Base-by-base conservation (phyloP, 139 green algal genomes). In the Auxenochlorella pyrenoidosa region DNA sequence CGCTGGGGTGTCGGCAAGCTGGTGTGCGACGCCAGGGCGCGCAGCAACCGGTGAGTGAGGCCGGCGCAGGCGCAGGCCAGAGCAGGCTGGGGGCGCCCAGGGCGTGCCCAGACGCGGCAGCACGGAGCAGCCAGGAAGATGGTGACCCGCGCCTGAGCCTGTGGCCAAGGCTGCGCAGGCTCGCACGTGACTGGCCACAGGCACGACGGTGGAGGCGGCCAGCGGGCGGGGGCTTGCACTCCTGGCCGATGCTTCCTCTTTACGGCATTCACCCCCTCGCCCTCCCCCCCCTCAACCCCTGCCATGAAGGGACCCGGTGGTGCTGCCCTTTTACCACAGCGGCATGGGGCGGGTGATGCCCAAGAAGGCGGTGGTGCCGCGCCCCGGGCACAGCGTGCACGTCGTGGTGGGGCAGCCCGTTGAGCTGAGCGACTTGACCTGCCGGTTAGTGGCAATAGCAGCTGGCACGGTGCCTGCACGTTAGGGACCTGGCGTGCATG, bases 251-350 rank as follows among this genome's bases (percentile, higher is more conserved):
- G 54, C 54, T 24, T 24, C 54, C 54, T 24, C 54, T 13, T 26
- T 2, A 4, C 54, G 2, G 18, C 54, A 22, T 4, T 4, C 54
- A 22, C 12, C 18, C 54, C 54, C 54, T 13, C 54, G 2, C 2
- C 54, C 54, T 36, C 16, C 58, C 22, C 12, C 22, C 34, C 65
- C 60, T 79, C 92, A n/a, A n/a, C n/a, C n/a, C n/a, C n/a, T n/a
- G n/a, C n/a, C n/a, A n/a, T n/a, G n/a, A n/a, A 95, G 90, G 85
- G 88, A 93, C 71, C 96, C 96, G 0, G 60, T 95, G 5, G 88
- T 98, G 10, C 88, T 98, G 38, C 96, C 96, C 26, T 96, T 97
- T 90, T 97, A 95, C 90, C 96, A 98, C 91, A 93, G 82, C 40
- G 93, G 93, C 70, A 98, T 98, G 94, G 94, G 89, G 4, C 16